These are phyloP conservation scores for Picea abies DNA, from an alignment of 83 land plant species.

Conservation along the genomic window DNA sequence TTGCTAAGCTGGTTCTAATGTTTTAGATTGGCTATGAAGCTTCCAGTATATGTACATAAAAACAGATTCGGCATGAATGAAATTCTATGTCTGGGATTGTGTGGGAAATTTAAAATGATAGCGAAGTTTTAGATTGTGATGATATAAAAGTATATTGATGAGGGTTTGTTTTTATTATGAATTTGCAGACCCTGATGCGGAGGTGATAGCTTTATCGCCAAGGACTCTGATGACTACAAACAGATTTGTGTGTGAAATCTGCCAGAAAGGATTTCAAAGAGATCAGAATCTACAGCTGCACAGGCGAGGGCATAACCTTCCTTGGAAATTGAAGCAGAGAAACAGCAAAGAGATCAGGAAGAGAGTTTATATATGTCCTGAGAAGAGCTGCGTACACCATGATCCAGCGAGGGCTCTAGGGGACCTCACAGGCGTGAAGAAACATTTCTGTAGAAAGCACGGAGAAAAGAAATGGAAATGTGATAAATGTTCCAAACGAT, in stretches of 20 bases:
- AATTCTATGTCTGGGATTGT: too few relatives aligned
- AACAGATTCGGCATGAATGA: too few relatives aligned
- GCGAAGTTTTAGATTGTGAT: too few relatives aligned
- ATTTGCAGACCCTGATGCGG: slow-evolving; percentile 19
- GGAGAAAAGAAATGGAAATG: slow-evolving; percentile 21
- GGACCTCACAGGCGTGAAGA: slow-evolving; percentile 21
- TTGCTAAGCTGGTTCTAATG: too few relatives aligned
- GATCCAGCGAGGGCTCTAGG: slow-evolving; percentile 19
- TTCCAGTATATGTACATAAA: too few relatives aligned
- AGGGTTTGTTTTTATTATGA: background rate
- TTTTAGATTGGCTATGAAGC: too few relatives aligned
- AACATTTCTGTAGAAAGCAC: slow-evolving; percentile 17
- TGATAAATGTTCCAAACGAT: slow-evolving; percentile 17
- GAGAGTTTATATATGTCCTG: slow-evolving; percentile 16
- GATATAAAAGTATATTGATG: too few relatives aligned
- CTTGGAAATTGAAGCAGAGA: slow-evolving; percentile 18
- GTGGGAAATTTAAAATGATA: too few relatives aligned
- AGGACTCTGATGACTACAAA: slow-evolving; percentile 15
- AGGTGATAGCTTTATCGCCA: slow-evolving; percentile 18
- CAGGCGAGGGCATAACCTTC: slow-evolving; percentile 19
- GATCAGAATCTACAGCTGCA: slow-evolving; percentile 18
- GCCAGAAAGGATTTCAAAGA: slow-evolving; percentile 17
- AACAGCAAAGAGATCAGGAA: slow-evolving; percentile 16
- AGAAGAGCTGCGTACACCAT: slow-evolving; percentile 16
- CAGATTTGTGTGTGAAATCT: slow-evolving; percentile 17